phyloP scores from a whole-genome alignment of 2,329 filamentous ascomycete genomes.

The Seiridium unicorne region DNA sequence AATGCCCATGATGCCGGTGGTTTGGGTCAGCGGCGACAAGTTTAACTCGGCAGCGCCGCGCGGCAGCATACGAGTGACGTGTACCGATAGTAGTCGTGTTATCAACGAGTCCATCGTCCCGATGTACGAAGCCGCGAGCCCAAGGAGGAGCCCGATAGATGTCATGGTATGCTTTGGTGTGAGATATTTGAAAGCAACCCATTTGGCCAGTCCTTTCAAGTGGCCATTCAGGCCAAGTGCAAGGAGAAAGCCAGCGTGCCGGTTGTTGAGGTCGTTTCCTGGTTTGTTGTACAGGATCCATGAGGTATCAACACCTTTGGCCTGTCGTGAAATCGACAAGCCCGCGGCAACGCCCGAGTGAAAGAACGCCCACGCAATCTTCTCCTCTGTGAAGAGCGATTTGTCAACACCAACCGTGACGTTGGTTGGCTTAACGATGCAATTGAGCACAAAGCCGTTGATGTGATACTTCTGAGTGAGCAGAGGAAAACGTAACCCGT shows the following conservation, averaged over 20 bases:
- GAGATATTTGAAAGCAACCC: constrained; percentile 98
- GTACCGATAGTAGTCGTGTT: constrained; percentile 88
- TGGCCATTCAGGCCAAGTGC: constrained; percentile 93
- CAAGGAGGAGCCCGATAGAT: constrained; percentile 89
- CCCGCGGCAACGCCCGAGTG: constrained; percentile 94
- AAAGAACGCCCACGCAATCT: constrained; percentile 98
- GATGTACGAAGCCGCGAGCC: constrained; percentile 88
- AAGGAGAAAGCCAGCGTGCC: constrained; percentile 92
- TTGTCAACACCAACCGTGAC: constrained; percentile 94
- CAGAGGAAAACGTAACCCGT: constrained; percentile 80
- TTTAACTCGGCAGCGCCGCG: constrained; percentile 92
- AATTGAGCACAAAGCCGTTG: constrained; percentile 87
- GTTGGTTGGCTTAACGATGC: constrained; percentile 86
- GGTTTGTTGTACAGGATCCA: constrained; percentile 99
- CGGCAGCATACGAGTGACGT: constrained; percentile 92
- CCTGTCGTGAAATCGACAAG: constrained; percentile 82
- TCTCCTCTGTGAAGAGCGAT: constrained; percentile 85
- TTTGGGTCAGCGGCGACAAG: constrained; percentile 88
- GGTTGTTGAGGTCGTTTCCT: constrained; percentile 78
- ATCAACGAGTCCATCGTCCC: constrained; percentile 98
- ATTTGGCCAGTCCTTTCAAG: constrained; percentile 90
- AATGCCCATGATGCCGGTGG: constrained; percentile 95
- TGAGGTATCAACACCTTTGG: constrained; percentile 93
- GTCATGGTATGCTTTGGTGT: constrained; percentile 99
- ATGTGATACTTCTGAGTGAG: constrained; percentile 91